Evolutionary conservation across 2,329 filamentous ascomycete species (phyloP).

Genomic region (Neofusicoccum ribis): DNA sequence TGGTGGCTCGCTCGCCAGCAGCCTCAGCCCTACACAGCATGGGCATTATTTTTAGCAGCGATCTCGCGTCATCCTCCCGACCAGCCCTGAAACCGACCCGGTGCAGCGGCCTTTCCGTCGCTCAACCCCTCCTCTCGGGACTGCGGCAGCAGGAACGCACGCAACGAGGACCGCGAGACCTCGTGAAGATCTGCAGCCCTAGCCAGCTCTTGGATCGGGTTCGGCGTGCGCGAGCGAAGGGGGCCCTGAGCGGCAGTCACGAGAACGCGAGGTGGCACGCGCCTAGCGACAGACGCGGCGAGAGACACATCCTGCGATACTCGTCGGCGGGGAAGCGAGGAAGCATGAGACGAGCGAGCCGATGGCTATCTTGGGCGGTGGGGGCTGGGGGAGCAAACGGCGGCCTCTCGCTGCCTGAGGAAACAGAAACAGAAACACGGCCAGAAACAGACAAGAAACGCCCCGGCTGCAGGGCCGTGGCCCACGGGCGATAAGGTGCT

Average conservation of each 20-base stretch:
- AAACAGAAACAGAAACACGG: neutral
- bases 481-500: conserved; percentile 15
- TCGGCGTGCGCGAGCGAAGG: neutral
- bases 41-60: conserved; percentile 19
- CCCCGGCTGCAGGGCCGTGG: conserved; percentile 12
- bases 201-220: neutral
- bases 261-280: neutral
- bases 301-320: neutral
- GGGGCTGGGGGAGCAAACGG: conserved; percentile 1
- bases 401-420: neutral
- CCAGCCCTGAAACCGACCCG: conserved; percentile 15
- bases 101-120: conserved; percentile 17
- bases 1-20: neutral
- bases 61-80: conserved; percentile 20
- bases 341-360: neutral
- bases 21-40: conserved; percentile 20
- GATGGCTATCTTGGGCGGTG: conserved; percentile 12
- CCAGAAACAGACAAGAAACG: neutral
- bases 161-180: neutral
- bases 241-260: neutral
- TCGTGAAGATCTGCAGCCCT: conserved; percentile 21
- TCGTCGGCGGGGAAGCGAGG: too few species aligned
- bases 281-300: too few species aligned
- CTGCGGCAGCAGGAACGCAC: conserved; percentile 9
- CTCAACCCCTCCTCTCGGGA: conserved; percentile 16